Base-by-base conservation (phyloP, 495 filamentous ascomycete genomes). In the Penicillium steckii region DNA sequence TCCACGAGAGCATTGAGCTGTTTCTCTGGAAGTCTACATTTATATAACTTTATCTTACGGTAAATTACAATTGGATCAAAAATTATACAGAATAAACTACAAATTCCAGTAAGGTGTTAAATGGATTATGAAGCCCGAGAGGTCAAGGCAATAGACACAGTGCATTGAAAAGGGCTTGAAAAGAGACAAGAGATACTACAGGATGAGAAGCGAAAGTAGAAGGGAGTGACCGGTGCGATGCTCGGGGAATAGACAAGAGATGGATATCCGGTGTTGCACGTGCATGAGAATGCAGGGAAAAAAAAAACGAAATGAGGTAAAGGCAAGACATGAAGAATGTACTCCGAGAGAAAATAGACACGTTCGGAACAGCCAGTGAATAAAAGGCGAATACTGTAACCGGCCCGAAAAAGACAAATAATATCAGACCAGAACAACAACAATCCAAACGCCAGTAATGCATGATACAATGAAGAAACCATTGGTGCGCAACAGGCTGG, bases 401-500 rank as follows among this genome's bases (percentile, higher is more conserved):
- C 42, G 37, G 50, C 29, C 44, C 55, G 3, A 44, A 64, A 64
- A 54, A 30, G 49, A 57, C 46, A 12, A 29, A 12, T 12, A 29
- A 29, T 29, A 37, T 15, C 50, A 47, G 50, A 52, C 44, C 30
- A 50, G 52, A 53, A 66, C 44, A 52, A 56, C 24, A 67, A 60
- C 69, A 64, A 57, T 70, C 70, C 68, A 68, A 69, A 72, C 72
- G 66, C 72, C 72, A 64, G 53, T 69, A 62, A 75, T 75, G 72
- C 72, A 75, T 72, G 60, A 66, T 70, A 66, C 64, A 65, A 60
- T 59, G 57, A 64, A 59, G 33, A 24, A 33, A 46, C 52, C 53
- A 33, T 54, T 44, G 50, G 55, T 41, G 32, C 23, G 47, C 42
- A 33, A 44, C 45, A 52, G 49, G 48, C 37, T 26, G n/a, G 24